A percentile compares a stretch with the other conserved stretches of the same genome.
These are phyloP conservation scores for Yamadazyma endophytica DNA, from an alignment of 805 yeast species.

Conservation along the genomic window DNA sequence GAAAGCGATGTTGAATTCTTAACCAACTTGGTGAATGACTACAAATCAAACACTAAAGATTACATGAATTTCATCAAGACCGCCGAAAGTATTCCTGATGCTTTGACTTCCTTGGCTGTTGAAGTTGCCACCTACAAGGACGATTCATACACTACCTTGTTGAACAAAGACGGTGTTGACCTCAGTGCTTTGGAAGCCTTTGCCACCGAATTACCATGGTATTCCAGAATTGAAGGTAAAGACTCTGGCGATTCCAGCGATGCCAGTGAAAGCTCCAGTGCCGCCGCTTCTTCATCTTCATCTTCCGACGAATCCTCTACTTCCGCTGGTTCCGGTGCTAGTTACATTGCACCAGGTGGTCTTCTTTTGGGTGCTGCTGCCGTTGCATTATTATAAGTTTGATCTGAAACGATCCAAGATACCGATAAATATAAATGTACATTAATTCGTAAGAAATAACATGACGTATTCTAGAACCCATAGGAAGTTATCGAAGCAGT, in stretches of 20 bases:
- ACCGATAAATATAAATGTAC: neutral
- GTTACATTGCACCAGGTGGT: constrained; percentile 22
- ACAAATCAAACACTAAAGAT: constrained; percentile 18
- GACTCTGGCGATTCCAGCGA: constrained; percentile 3
- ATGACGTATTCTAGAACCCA: constrained; percentile 37
- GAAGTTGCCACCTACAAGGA: constrained; percentile 29
- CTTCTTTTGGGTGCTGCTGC: constrained; percentile 32
- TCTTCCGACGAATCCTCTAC: constrained; percentile 2
- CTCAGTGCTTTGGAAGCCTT: constrained; percentile 19
- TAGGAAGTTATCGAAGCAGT: constrained; percentile 35
- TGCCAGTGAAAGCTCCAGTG: constrained; percentile 3
- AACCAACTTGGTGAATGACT: constrained; percentile 33
- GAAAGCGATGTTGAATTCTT: constrained; percentile 20
- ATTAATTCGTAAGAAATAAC: constrained; percentile 21
- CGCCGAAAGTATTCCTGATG: constrained; percentile 23
- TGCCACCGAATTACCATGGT: constrained; percentile 39
- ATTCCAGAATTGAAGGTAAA: constrained; percentile 14
- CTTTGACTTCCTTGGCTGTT: constrained; percentile 24
- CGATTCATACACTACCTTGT: constrained; percentile 33
- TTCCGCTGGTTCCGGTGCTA: constrained; percentile 6
- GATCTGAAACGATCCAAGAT: neutral
- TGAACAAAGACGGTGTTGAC: constrained; percentile 18
- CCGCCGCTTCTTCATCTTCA: constrained; percentile 3
- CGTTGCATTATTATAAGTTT: constrained; percentile 22
- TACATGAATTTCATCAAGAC: constrained; percentile 26